phyloP scores from a whole-genome alignment of 163 green algal species.

The Scenedesmus sp. region DNA sequence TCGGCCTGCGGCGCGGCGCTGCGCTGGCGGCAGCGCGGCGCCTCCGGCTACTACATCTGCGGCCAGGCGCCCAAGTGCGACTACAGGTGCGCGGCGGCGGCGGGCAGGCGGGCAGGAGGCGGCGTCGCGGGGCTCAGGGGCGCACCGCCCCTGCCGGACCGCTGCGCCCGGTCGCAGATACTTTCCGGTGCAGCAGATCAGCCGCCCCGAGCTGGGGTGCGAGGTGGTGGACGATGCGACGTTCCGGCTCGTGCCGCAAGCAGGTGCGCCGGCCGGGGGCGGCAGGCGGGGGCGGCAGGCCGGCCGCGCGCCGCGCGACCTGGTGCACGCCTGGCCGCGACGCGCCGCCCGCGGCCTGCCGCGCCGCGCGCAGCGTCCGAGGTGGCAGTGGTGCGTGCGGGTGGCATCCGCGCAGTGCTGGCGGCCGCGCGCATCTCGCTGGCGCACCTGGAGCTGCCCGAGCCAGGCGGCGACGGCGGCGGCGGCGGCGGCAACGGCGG shows the following conservation, averaged over 20 bases:
- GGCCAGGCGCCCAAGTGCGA: constrained; percentile 59
- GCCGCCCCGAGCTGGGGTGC: constrained; percentile 55
- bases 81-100: constrained; percentile 50
- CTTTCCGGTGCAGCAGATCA: constrained; percentile 49
- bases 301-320: not conserved
- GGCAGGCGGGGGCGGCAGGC: not conserved
- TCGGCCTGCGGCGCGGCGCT: constrained; percentile 51
- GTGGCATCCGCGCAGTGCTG: constrained; percentile 40
- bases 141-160: too few species aligned
- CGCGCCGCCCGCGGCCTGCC: not conserved
- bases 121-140: too few species aligned
- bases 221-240: constrained; percentile 52
- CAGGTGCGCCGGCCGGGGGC: not conserved
- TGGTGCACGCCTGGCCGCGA: not conserved
- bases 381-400: constrained; percentile 38
- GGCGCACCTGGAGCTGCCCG: constrained; percentile 12
- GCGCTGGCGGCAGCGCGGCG: constrained; percentile 44
- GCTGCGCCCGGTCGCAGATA: constrained; percentile 45
- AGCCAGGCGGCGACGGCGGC: not conserved
- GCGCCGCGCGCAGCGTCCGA: constrained; percentile 42
- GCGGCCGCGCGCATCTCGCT: constrained; percentile 40
- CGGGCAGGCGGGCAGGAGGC: too few species aligned
- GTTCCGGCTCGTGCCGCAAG: constrained; percentile 57
- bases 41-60: constrained; percentile 58
- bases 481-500: not conserved